These are phyloP conservation scores for Sergeia podlipaevii DNA, from an alignment of 208 protist genomes.

Conservation along the genomic window DNA sequence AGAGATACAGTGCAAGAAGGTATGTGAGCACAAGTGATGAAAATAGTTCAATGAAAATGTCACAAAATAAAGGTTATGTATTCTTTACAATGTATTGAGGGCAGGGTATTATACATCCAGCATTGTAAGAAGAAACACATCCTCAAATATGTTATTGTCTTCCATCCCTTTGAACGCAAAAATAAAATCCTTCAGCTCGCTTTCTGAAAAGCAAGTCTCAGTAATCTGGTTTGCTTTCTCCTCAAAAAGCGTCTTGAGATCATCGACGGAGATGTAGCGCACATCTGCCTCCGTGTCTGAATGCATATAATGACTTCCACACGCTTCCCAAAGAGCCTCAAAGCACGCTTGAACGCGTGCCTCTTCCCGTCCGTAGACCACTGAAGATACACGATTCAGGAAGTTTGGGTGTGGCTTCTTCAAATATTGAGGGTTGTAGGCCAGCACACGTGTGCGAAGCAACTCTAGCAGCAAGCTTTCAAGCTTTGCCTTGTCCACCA, in stretches of 20 bases:
- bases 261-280: slow-evolving; percentile 13
- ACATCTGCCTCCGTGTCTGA: neutral
- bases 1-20: too few relatives aligned
- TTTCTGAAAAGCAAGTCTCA: slow-evolving; percentile 16
- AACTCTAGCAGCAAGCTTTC: slow-evolving; percentile 14
- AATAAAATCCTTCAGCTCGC: slow-evolving; percentile 33
- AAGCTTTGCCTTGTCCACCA: slow-evolving; percentile 14
- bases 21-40: too few relatives aligned
- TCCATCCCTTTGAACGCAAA: slow-evolving; percentile 16
- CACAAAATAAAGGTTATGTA: neutral
- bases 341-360: slow-evolving; percentile 19
- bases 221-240: slow-evolving; percentile 9
- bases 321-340: slow-evolving; percentile 27
- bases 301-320: slow-evolving; percentile 3
- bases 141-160: slow-evolving; percentile 22
- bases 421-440: slow-evolving; percentile 26
- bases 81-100: neutral
- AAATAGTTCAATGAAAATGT: too few relatives aligned
- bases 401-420: slow-evolving; percentile 3
- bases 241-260: slow-evolving; percentile 11
- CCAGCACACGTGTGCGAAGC: slow-evolving; percentile 22
- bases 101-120: slow-evolving; percentile 21
- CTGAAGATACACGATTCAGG: slow-evolving; percentile 16
- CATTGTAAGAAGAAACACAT: slow-evolving; percentile 26
- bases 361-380: slow-evolving; percentile 19